A percentile compares a stretch with the other conserved stretches of the same genome.
Conservation (phyloP, 805 yeast species). For the Candida quercuum region DNA sequence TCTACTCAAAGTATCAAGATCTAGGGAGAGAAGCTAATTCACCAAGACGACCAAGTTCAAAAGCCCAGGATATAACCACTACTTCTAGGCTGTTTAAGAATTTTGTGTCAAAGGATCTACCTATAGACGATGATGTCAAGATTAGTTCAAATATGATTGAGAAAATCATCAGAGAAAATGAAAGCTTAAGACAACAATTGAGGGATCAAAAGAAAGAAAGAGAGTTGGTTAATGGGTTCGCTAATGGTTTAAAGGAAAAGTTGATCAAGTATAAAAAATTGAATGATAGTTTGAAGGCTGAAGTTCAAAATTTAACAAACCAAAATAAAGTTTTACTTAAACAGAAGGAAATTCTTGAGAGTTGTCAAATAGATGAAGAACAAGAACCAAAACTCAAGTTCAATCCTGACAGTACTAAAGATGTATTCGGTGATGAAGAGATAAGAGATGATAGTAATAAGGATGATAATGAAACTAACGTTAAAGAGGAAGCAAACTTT, state of each 20-base stretch:
- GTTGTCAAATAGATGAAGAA: background rate
- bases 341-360: slow-evolving; percentile 4
- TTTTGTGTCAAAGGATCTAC: slow-evolving; percentile 10
- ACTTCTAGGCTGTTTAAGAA: slow-evolving; percentile 18
- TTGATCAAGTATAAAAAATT: slow-evolving; percentile 30
- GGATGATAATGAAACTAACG: background rate
- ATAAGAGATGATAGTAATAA: background rate
- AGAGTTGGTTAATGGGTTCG: slow-evolving; percentile 26
- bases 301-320: slow-evolving; percentile 7
- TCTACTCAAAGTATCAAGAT: slow-evolving; percentile 17
- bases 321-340: slow-evolving; percentile 10
- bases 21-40: slow-evolving; percentile 11
- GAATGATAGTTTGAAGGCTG: slow-evolving; percentile 21
- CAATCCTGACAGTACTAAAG: slow-evolving; percentile 13
- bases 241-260: slow-evolving; percentile 29
- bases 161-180: slow-evolving; percentile 31
- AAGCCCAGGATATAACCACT: slow-evolving; percentile 9
- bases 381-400: slow-evolving; percentile 3
- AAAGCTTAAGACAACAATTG: slow-evolving; percentile 27
- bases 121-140: slow-evolving; percentile 27
- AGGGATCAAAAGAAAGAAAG: slow-evolving; percentile 26
- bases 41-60: background rate
- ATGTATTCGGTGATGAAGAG: slow-evolving; percentile 9
- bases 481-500: too few species aligned
- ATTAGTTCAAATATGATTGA: slow-evolving; percentile 33